Conservation (phyloP, 73 alveolate genomes). For the Paramecium tetraurelia region DNA sequence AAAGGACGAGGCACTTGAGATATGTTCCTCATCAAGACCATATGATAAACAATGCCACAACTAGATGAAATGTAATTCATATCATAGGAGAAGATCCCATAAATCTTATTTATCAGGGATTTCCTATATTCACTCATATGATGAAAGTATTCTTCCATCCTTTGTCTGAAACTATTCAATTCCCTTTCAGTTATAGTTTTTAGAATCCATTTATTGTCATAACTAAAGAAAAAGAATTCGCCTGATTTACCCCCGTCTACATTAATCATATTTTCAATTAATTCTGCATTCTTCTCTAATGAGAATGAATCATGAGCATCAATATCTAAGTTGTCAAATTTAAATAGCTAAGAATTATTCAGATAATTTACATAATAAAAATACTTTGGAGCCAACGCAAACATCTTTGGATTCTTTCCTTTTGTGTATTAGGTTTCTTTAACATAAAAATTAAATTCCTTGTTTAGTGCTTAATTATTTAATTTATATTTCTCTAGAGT, state of each 20-base stretch:
- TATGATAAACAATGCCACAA: background rate
- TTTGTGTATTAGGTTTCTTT: background rate
- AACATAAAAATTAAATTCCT: background rate
- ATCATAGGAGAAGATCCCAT: constrained; percentile 50
- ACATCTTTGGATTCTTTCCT: background rate
- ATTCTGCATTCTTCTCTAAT: background rate
- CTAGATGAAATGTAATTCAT: background rate
- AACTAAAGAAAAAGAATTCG: constrained; percentile 57
- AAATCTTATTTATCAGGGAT: constrained; percentile 40
- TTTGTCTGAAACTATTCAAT: constrained; percentile 13
- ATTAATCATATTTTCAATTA: constrained; percentile 21
- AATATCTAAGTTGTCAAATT: constrained; percentile 15
- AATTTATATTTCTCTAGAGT: background rate
- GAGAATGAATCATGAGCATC: constrained; percentile 38
- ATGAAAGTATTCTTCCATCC: constrained; percentile 37
- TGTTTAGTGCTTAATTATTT: constrained; percentile 14
- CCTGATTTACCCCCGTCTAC: constrained; percentile 64
- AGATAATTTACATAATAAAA: background rate
- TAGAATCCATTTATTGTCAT: constrained; percentile 51
- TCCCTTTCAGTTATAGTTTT: constrained; percentile 51
- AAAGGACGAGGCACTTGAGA: constrained; percentile 33
- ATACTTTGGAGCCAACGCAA: constrained; percentile 8
- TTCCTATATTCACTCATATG: constrained; percentile 46
- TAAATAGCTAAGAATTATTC: background rate
- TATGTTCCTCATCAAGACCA: constrained; percentile 1